Conservation (phyloP, 495 filamentous ascomycete genomes). For the Arthonia radiata region DNA sequence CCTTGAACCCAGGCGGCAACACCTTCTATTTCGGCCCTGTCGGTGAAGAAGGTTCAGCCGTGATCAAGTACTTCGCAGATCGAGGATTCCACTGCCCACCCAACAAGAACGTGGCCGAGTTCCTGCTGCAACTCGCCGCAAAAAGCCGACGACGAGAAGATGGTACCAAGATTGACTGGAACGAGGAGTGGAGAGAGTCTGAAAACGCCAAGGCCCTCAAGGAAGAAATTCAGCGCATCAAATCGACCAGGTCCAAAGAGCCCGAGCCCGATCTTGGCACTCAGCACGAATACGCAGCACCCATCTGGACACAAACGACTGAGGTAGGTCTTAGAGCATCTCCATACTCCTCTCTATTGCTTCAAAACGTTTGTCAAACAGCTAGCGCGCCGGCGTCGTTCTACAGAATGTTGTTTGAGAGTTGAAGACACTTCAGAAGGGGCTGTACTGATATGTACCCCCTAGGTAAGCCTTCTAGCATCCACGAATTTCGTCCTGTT, state of each 20-base stretch:
- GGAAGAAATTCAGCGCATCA: slow-evolving; percentile 35
- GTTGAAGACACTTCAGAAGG: too few relatives aligned
- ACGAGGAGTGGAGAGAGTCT: slow-evolving; percentile 44
- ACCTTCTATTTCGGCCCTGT: slow-evolving; percentile 54
- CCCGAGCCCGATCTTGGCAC: slow-evolving; percentile 12
- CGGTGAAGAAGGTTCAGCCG: slow-evolving; percentile 32
- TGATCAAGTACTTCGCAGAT: slow-evolving; percentile 42
- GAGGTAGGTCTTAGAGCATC: too few relatives aligned
- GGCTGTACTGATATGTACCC: too few relatives aligned
- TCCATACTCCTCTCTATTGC: too few relatives aligned
- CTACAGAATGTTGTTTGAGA: too few relatives aligned
- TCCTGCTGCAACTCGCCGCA: slow-evolving; percentile 59
- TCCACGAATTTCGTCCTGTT: too few relatives aligned
- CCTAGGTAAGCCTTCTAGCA: too few relatives aligned
- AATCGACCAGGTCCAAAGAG: slow-evolving; percentile 24
- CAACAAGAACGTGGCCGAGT: slow-evolving; percentile 58
- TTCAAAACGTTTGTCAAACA: too few relatives aligned
- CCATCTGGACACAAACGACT: slow-evolving; percentile 29
- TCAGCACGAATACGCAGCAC: slow-evolving; percentile 33
- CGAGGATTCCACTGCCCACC: slow-evolving; percentile 34
- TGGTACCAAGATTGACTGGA: slow-evolving; percentile 37
- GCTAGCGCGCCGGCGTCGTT: too few relatives aligned
- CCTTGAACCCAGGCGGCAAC: slow-evolving; percentile 42
- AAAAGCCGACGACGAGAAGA: slow-evolving; percentile 26
- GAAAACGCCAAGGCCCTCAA: slow-evolving; percentile 24